phyloP scores from a whole-genome alignment of 192 early-diverging fungal species.

The Dissophora globulifera region DNA sequence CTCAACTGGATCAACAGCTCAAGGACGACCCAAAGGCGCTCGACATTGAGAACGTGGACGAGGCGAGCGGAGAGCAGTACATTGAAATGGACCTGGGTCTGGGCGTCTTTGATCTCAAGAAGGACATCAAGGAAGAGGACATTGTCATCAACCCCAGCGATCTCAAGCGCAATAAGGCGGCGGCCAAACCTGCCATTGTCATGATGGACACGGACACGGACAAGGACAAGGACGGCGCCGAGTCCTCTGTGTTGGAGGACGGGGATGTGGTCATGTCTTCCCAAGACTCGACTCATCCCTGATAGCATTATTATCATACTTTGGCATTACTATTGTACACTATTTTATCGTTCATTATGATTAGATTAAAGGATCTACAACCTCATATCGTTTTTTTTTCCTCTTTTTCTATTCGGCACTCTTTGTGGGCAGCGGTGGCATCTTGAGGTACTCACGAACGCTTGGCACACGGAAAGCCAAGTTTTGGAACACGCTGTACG shows the following conservation, averaged over 20 bases:
- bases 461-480: constrained; percentile 60
- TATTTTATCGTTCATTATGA: constrained; percentile 4
- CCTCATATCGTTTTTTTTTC: neutral
- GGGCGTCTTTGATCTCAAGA: constrained; percentile 60
- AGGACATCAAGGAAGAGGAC: constrained; percentile 45
- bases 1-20: constrained; percentile 50
- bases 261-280: constrained; percentile 37
- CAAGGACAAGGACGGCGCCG: neutral
- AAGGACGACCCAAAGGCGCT: constrained; percentile 55
- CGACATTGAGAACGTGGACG: constrained; percentile 67
- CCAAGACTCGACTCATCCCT: too few species aligned
- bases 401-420: constrained; percentile 7
- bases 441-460: constrained; percentile 44
- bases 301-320: neutral
- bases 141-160: constrained; percentile 36
- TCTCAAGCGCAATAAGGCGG: neutral
- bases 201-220: constrained; percentile 50
- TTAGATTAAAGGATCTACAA: neutral
- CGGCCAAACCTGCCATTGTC: constrained; percentile 29
- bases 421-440: constrained; percentile 31
- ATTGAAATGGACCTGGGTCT: constrained; percentile 67
- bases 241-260: neutral
- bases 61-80: constrained; percentile 59
- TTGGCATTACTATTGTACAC: constrained; percentile 21
- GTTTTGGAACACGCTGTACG: constrained; percentile 73